Evolutionary conservation across 2,329 filamentous ascomycete species (phyloP).

Genomic region (Raffaelea arxii): DNA sequence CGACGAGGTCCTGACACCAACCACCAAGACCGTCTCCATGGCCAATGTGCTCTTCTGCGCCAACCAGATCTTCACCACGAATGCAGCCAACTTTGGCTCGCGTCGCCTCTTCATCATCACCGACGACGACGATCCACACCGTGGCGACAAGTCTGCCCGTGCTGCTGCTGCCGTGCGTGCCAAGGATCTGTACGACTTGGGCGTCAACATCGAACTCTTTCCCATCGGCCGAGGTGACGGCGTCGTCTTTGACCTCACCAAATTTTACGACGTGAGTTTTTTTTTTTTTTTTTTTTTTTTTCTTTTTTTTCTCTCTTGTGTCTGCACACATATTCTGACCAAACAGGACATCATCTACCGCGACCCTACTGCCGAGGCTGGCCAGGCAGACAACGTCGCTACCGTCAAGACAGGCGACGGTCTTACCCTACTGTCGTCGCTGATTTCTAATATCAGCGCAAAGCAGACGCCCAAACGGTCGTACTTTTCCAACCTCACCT

Average conservation of each 20-base stretch:
- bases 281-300: neutral
- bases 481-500: slow-evolving; percentile 74
- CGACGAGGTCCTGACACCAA: slow-evolving; percentile 53
- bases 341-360: slow-evolving; percentile 81
- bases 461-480: slow-evolving; percentile 79
- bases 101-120: slow-evolving; percentile 92
- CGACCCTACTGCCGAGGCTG: slow-evolving; percentile 61
- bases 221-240: slow-evolving; percentile 65
- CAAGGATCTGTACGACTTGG: slow-evolving; percentile 90
- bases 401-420: slow-evolving; percentile 48
- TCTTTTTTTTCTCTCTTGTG: neutral
- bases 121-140: slow-evolving; percentile 81
- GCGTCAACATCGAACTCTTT: slow-evolving; percentile 86
- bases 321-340: neutral
- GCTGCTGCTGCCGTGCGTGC: slow-evolving; percentile 76
- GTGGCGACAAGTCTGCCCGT: slow-evolving; percentile 58
- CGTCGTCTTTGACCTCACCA: slow-evolving; percentile 66
- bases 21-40: slow-evolving; percentile 61
- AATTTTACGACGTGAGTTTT: slow-evolving; percentile 78
- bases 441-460: slow-evolving; percentile 90
- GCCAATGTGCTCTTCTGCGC: slow-evolving; percentile 87
- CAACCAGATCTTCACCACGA: slow-evolving; percentile 93
- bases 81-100: slow-evolving; percentile 87
- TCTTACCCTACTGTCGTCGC: slow-evolving; percentile 57
- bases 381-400: slow-evolving; percentile 45